These are phyloP conservation scores for Arabis alpina DNA, from an alignment of 345 rosid species.

Conservation along the genomic window DNA sequence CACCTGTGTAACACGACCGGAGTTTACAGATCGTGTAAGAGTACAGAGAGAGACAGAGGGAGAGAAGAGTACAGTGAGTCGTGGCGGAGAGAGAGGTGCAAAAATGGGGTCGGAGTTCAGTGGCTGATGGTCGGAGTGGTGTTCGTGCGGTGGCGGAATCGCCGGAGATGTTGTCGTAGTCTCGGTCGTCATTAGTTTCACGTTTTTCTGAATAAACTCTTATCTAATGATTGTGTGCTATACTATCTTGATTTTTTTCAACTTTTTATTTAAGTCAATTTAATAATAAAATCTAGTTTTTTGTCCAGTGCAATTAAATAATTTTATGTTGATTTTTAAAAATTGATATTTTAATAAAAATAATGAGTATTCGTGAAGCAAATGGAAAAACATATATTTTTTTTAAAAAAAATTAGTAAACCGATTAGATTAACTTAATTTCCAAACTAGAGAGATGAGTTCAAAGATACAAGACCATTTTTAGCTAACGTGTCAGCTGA, in stretches of 20 bases:
- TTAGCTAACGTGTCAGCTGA: too few relatives aligned
- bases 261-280: neutral
- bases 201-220: neutral
- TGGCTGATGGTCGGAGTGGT: neutral
- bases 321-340: neutral
- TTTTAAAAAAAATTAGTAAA: too few relatives aligned
- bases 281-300: neutral
- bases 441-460: too few relatives aligned
- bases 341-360: too few relatives aligned
- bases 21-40: constrained; percentile 19
- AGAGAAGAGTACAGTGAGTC: constrained; percentile 21
- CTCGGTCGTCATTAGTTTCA: constrained; percentile 23
- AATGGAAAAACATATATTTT: too few relatives aligned
- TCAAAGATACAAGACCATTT: too few relatives aligned
- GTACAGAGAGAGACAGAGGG: neutral
- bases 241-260: neutral
- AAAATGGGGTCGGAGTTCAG: neutral
- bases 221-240: neutral
- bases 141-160: constrained; percentile 29
- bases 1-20: constrained; percentile 7
- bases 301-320: neutral
- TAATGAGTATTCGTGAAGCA: too few relatives aligned
- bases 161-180: constrained; percentile 27
- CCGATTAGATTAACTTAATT: too few relatives aligned
- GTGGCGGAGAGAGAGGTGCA: constrained; percentile 8